Evolutionary conservation across 139 green algal genomes (phyloP), one percentile per base, ranked within the genome.

Genomic region (Haematococcus lacustris): DNA sequence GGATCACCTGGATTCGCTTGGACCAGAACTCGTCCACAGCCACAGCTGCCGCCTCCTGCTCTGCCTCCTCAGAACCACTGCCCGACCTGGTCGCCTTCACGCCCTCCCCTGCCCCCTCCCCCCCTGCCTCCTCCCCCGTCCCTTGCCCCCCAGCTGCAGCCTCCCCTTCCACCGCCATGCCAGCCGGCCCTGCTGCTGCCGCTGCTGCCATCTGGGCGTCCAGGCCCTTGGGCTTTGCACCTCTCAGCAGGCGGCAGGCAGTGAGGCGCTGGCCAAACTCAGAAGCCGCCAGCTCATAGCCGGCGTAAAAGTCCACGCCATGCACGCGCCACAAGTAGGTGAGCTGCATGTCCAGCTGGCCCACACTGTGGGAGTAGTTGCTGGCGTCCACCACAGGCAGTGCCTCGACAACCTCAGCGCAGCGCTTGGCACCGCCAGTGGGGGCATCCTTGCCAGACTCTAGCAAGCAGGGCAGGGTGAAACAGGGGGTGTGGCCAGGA

Each of bases 271-370:
- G 73, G 1, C 23, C 21, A 38, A 73, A 78, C 73, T 78, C 73
- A 17, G 28, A 6, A 21, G 64, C 47, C 1, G 73, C 60, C 3
- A 78, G 73, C 73, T 78, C 73, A 30, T 78, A 78, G n/a, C 86
- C 89, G 7, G 76, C 83, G 68, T 97, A 97, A 79, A 91, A 97
- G 77, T 97, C 92, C 3, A 96, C 74, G 13, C 90, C 86, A 51
- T 97, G 93, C 73, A 97, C 92, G 0, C 80, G 77, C 91, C 91
- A 97, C 30, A 97, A 83, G 82, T 96, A 97, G 3, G 82, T 78
- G n/a, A 97, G 79, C 73, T 92, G 75, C 68, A 88, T 53, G 76
- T 97, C 92, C 68, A 97, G 80, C 76, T 85, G 79, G 33, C 73
- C 79, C 57, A 86, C 63, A 50, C 43, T 38, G 43, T 64, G 23